Conservation (phyloP, 1,284 basidiomycete species). For the Cerrena zonata region DNA sequence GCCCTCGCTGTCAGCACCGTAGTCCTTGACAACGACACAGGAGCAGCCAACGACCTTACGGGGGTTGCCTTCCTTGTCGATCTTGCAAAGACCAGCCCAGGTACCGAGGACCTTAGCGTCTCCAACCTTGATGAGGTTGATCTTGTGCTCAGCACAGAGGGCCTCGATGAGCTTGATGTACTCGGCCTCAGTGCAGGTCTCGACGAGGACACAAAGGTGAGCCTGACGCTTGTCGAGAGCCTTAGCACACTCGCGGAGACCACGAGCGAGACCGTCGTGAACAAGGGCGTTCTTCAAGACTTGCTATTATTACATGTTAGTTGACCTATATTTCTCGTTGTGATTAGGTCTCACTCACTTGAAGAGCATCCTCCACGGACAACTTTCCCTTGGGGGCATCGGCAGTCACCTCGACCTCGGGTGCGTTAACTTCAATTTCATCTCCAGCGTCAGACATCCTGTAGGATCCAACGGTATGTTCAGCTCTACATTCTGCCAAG, state of each 20-base stretch:
- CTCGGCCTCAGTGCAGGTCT: constrained; percentile 98
- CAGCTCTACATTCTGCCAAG: constrained; percentile 5
- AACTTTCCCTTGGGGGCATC: constrained; percentile 92
- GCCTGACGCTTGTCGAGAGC: constrained; percentile 98
- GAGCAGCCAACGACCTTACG: constrained; percentile 95
- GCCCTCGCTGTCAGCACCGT: constrained; percentile 92
- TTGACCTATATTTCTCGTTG: neutral
- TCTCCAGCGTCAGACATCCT: constrained; percentile 99
- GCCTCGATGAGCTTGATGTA: constrained; percentile 99
- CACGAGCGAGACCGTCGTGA: constrained; percentile 96
- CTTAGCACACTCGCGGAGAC: constrained; percentile 96
- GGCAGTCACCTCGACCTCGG: constrained; percentile 78
- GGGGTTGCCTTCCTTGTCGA: constrained; percentile 97
- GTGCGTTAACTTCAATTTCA: constrained; percentile 77
- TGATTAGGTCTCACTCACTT: constrained; percentile 46
- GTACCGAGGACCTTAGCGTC: constrained; percentile 97
- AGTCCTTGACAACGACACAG: constrained; percentile 98
- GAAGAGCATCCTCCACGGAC: constrained; percentile 95
- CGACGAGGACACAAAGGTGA: constrained; percentile 97
- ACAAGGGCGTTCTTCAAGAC: constrained; percentile 93
- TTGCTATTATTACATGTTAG: constrained; percentile 46
- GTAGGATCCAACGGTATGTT: constrained; percentile 5
- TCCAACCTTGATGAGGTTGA: constrained; percentile 97
- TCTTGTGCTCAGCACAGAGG: constrained; percentile 97
- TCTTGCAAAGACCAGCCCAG: constrained; percentile 99